Percentiles rank a stretch among this genome's conserved stretches.
Evolutionary conservation across 495 filamentous ascomycete genomes (phyloP).

Genomic region (Aspergillus carlsbadensis): DNA sequence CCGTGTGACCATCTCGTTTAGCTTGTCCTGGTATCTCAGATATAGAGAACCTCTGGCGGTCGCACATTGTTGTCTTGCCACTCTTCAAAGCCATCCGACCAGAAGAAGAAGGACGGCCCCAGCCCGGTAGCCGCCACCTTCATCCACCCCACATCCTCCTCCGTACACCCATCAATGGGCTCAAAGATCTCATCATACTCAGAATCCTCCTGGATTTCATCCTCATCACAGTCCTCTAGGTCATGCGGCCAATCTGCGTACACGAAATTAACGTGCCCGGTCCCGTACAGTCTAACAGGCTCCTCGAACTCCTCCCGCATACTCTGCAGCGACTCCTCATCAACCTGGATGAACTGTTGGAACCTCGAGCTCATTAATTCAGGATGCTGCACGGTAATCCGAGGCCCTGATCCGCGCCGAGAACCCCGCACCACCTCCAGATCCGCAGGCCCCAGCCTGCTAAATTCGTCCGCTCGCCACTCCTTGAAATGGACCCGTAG

Average conservation of each 20-base stretch:
- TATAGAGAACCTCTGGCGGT: conserved; percentile 1
- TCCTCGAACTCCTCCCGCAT: background rate
- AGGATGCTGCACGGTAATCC: background rate
- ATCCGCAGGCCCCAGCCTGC: background rate
- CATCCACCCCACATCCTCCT: conserved; percentile 1
- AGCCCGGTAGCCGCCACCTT: background rate
- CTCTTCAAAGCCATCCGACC: background rate
- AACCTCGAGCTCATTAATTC: background rate
- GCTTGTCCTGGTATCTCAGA: background rate
- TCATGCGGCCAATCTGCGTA: background rate
- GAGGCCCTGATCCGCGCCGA: background rate
- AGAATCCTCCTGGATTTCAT: background rate
- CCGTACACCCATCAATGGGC: conserved; percentile 1
- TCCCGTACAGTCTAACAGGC: background rate
- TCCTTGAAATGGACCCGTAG: conserved; percentile 1
- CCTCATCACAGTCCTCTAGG: background rate
- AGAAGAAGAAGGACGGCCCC: background rate
- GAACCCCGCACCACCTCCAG: background rate
- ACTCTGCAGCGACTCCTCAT: background rate
- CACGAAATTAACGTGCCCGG: background rate
- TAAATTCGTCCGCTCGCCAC: background rate
- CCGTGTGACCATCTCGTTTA: background rate
- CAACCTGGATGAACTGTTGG: background rate
- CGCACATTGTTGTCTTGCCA: background rate
- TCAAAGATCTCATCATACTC: background rate